A percentile compares a stretch with the other conserved stretches of the same genome.
These are phyloP conservation scores for Penicillium dipodomyicola DNA, from an alignment of 495 filamentous ascomycete genomes.

Conservation along the genomic window DNA sequence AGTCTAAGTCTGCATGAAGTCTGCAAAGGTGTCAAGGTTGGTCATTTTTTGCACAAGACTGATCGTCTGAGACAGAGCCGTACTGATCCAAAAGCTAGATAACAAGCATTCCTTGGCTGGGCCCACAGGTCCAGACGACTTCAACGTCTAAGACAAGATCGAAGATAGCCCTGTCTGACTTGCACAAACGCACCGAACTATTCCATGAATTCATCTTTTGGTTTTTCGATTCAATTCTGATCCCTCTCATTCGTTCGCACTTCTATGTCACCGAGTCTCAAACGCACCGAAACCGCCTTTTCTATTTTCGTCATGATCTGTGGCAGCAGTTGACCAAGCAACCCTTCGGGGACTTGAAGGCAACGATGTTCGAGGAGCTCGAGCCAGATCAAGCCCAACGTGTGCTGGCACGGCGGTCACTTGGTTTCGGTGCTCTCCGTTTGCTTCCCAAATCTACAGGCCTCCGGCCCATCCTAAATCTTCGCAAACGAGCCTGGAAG, in stretches of 20 bases:
- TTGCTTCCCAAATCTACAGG: conserved; percentile 71
- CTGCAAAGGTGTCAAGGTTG: conserved; percentile 72
- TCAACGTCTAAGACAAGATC: conserved; percentile 7
- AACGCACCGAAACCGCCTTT: conserved; percentile 73
- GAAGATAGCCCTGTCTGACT: conserved; percentile 71
- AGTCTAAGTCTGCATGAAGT: conserved; percentile 75
- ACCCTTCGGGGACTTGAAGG: conserved; percentile 65
- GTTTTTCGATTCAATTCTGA: conserved; percentile 84
- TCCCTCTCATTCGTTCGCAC: conserved; percentile 80
- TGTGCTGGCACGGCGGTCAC: conserved; percentile 56
- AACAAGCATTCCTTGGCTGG: conserved; percentile 68
- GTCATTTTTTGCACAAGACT: not conserved
- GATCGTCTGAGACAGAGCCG: not conserved
- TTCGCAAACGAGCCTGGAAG: conserved; percentile 60
- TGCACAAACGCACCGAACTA: conserved; percentile 72
- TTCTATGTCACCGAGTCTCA: conserved; percentile 96
- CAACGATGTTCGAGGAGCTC: conserved; percentile 78
- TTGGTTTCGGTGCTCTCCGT: conserved; percentile 79
- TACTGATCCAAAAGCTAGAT: conserved; percentile 46
- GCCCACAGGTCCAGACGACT: conserved; percentile 33
- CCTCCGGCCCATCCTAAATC: conserved; percentile 82
- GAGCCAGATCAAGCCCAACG: conserved; percentile 52
- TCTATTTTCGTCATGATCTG: conserved; percentile 92
- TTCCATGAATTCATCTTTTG: conserved; percentile 87
- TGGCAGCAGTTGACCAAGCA: conserved; percentile 78